Percentiles rank a stretch among this genome's conserved stretches.
Evolutionary conservation across 371 early-diverging fungal species (phyloP).

Genomic region (Zychaea mexicana): DNA sequence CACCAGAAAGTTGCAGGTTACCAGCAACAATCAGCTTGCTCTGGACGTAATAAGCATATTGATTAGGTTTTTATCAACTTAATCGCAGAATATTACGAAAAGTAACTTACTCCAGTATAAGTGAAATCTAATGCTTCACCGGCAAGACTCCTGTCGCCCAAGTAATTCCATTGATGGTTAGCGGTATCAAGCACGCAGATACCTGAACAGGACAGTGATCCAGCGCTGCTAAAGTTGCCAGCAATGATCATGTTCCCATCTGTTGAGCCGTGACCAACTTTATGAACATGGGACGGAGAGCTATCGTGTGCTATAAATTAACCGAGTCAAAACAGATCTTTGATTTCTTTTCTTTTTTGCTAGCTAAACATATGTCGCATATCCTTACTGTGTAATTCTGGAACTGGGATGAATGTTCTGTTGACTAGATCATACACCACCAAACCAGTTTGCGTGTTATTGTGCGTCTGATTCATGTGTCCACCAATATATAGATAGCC

Average conservation of each 20-base stretch:
- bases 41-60: conserved; percentile 5
- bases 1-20: conserved; percentile 44
- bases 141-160: conserved; percentile 42
- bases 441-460: conserved; percentile 17
- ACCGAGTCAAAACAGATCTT: too few species aligned
- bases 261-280: conserved; percentile 35
- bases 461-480: conserved; percentile 21
- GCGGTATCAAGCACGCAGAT: conserved; percentile 43
- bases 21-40: conserved; percentile 52
- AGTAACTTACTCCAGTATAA: conserved; percentile 45
- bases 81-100: neutral
- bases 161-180: conserved; percentile 42
- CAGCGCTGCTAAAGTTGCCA: conserved; percentile 61
- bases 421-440: conserved; percentile 44
- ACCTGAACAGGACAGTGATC: conserved; percentile 40
- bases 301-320: conserved; percentile 25
- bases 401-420: conserved; percentile 19
- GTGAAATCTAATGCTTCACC: conserved; percentile 50
- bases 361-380: neutral
- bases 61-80: conserved; percentile 3
- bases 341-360: too few species aligned
- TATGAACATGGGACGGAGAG: conserved; percentile 37
- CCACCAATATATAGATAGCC: conserved; percentile 60
- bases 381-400: conserved; percentile 32
- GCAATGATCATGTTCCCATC: conserved; percentile 42